Evolutionary conservation across 164 flowering plant species (phyloP), one percentile per base, ranked within the genome.

Genomic region (Kingdonia uniflora): DNA sequence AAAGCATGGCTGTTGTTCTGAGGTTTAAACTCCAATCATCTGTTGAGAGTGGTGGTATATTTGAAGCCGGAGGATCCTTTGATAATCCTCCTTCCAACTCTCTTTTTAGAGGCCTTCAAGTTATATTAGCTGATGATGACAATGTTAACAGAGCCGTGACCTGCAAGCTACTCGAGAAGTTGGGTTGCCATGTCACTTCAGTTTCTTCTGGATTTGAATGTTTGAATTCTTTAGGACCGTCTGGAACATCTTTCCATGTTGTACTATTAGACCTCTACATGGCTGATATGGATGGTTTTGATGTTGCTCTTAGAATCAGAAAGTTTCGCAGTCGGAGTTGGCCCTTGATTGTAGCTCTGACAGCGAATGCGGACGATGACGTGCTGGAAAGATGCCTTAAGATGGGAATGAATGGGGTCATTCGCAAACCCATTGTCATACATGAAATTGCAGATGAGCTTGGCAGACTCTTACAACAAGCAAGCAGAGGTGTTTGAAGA

Each of bases 231-330:
- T 49, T 82, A 15, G 74, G 76, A 1, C 66, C 78, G 4, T 62
- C 80, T 1, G 70, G 74, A 2, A 62, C 80, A 16, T 42, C 80
- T 15, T 69, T 72, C 53, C 85, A 77, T 56, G 62, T 87, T 2
- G 69, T 85, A 29, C 57, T 91, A 33, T 49, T 91, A 65, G 95
- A 91, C 57, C 82, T 91, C 50, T 81, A 87, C 38, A 63, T 85
- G 87, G 73, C 82, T 0, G 95, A 82, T 55, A 58, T 84, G 58
- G 94, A 91, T 60, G 98, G 96, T 0, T 87, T 74, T 59, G 96
- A 85, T 46, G 85, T 82, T 22, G 82, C 87, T 19, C 55, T 41
- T 51, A 76, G 76, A 51, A 84, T 91, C 22, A 56, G 84, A 45
- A 84, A 85, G 59, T 76, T 72, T 61, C 26, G 79, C 0, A 84